Evolutionary conservation across 2,329 filamentous ascomycete species (phyloP), one percentile per base, ranked within the genome.

Genomic region (Raffaelea arxii): DNA sequence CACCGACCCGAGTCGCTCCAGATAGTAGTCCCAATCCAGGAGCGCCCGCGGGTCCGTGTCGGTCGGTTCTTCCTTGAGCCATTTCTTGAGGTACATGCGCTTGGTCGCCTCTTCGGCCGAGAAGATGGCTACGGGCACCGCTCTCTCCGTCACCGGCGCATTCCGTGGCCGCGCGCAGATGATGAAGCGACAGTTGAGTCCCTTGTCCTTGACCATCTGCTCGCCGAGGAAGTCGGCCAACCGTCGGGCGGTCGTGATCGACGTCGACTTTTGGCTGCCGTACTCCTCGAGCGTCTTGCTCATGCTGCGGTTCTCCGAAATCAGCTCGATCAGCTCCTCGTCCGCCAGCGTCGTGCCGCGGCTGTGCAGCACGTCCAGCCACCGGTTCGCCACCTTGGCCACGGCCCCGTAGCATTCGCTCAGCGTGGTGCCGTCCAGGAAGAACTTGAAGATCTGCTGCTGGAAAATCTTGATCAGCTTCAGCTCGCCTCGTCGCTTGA

Each of bases 391-490:
- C 21, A 98, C 89, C 59, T 88, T 94, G 46, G 94, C 90, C 2
- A 98, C 94, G 2, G 91, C 84, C 14, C 67, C 78, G 59, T 99
- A 99, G 18, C 89, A 96, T 61, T 97, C 90, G 3, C 82, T 72
- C 40, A 98, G 73, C 0, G 89, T 94, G 4, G 78, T 77, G 6
- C 92, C 92, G 59, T 98, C 91, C 6, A 98, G 71, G 68, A 98
- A 98, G 67, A 98, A 97, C 62, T 95, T 96, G 82, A 98, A 98
- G 54, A 98, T 95, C 59, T 98, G 92, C 50, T 92, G 88, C 64
- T 98, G 92, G 64, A 98, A 98, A 61, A 97, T 98, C 67, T 98
- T 98, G 77, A 98, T 98, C 56, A 98, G 82, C 69, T 98, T 98
- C 56, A 98, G 71, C 68, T 98, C 92, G 72, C 92, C 92, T 77